Evolutionary conservation across 148 eudicot genomes (phyloP), one percentile per base, ranked within the genome.

Genomic region (Heliosperma pusillum): DNA sequence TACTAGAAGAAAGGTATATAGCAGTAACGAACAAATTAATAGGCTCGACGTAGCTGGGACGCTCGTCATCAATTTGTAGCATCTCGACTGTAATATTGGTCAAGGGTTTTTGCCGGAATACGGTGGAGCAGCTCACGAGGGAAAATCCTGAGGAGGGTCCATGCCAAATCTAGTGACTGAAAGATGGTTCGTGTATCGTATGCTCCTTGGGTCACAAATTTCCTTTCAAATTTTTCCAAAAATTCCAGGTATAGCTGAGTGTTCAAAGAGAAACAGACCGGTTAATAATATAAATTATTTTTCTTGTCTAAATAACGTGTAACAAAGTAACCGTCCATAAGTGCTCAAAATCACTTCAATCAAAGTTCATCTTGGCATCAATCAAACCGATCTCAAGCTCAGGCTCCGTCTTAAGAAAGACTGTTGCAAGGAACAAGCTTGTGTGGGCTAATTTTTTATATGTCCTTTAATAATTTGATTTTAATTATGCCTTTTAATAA

Each of bases 91-190:
- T 95, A 95, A 75, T 74, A 95, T 57, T 80, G 86, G 78, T 95
- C 97, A 3, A 95, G 97, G 62, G 97, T 95, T 86, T 95, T 95
- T n/a, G 99, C 99, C 27, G 99, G 99, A 58, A 95, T 95, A 85
- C 99, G 97, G 74, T 95, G 99, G 73, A 95, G 97, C 70, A 95
- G 96, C 84, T 95, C 99, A 63, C 99, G 90, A 0, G 99, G 99
- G 80, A 95, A 95, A 76, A 95, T 95, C 61, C 99, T 82, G 13
- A 95, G 96, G 68, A 95, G 87, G 0, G 99, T 92, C 99, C 97
- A 95, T 68, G 99, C 99, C 70, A 95, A 74, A 82, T 95, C 99
- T 52, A 95, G 97, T 10, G 99, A 95, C 82, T 95, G 99, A 87
- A 95, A 95, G 77, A 95, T 86, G 83, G 93, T 83, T 21, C 97